phyloP scores from a whole-genome alignment of 2,329 filamentous ascomycete species.

The Fusarium pseudoanthophilum region DNA sequence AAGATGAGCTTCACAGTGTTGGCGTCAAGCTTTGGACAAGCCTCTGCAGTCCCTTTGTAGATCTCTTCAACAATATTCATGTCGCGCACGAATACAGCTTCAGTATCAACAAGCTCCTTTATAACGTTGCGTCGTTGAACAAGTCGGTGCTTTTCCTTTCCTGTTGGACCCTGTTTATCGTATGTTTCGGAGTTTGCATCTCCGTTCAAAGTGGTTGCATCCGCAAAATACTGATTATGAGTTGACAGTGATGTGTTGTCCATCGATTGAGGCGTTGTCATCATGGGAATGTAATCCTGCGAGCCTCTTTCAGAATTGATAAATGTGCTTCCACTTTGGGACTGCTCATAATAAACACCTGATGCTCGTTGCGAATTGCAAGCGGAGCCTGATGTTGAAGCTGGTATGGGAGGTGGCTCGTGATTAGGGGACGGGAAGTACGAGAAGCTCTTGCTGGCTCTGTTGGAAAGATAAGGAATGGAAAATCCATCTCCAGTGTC shows the following conservation, averaged over 20 bases:
- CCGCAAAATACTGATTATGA: conserved; percentile 53
- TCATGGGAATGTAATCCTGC: conserved; percentile 56
- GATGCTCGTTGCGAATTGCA: conserved; percentile 57
- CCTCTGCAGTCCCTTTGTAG: conserved; percentile 91
- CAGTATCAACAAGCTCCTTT: conserved; percentile 92
- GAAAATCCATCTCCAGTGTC: conserved; percentile 63
- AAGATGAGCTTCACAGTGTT: conserved; percentile 93
- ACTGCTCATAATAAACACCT: conserved; percentile 53
- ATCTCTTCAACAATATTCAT: conserved; percentile 99
- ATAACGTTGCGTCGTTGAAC: conserved; percentile 85
- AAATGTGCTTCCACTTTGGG: conserved; percentile 54
- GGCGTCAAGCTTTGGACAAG: conserved; percentile 79
- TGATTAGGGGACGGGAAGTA: conserved; percentile 59
- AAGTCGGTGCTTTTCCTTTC: conserved; percentile 75
- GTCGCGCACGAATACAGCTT: conserved; percentile 89
- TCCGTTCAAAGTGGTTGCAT: conserved; percentile 52
- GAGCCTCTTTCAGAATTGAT: conserved; percentile 58
- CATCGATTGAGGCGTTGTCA: conserved; percentile 58
- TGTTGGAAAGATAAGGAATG: conserved; percentile 57
- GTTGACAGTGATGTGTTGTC: conserved; percentile 59
- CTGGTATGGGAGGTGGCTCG: conserved; percentile 62
- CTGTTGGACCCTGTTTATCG: conserved; percentile 56
- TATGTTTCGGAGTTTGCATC: conserved; percentile 48
- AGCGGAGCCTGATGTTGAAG: conserved; percentile 49
- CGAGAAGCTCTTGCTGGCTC: conserved; percentile 44